These are phyloP conservation scores for Phialophora verrucosa DNA, from an alignment of 2,329 filamentous ascomycete species.

Conservation along the genomic window DNA sequence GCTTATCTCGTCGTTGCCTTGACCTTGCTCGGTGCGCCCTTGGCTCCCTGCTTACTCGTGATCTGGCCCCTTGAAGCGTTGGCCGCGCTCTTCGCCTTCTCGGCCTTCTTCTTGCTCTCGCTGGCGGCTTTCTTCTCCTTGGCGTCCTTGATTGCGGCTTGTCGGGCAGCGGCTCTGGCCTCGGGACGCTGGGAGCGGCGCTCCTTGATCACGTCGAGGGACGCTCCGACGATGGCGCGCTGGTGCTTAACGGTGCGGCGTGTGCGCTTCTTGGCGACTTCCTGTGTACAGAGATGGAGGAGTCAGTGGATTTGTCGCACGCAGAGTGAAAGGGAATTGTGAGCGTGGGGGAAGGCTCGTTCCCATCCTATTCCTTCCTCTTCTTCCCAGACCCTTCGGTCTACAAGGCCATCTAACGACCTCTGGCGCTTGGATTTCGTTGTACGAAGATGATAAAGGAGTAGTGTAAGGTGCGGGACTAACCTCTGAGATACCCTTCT, in stretches of 20 bases:
- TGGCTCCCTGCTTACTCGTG: conserved; percentile 95
- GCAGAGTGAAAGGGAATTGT: background rate
- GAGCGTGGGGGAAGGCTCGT: background rate
- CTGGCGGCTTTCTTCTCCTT: conserved; percentile 97
- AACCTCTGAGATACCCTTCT: conserved; percentile 99
- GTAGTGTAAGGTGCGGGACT: conserved; percentile 47
- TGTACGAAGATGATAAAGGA: background rate
- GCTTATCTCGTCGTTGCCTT: conserved; percentile 66
- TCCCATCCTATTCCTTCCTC: conserved; percentile 2
- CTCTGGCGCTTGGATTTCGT: background rate
- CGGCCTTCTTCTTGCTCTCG: conserved; percentile 93
- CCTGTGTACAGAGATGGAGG: conserved; percentile 61
- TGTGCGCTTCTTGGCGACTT: conserved; percentile 99
- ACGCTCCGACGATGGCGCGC: conserved; percentile 98
- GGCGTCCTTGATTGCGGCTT: conserved; percentile 89
- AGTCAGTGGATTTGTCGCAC: background rate
- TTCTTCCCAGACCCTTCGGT: background rate
- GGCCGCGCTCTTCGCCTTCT: conserved; percentile 95
- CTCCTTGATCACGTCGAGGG: conserved; percentile 99
- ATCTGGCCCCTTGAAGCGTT: conserved; percentile 79
- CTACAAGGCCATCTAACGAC: background rate
- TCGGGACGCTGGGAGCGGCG: conserved; percentile 92
- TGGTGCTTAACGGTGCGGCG: conserved; percentile 98
- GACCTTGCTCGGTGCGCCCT: conserved; percentile 86
- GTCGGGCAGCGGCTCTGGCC: conserved; percentile 88